Conservation (phyloP, 2,329 filamentous ascomycete species). For the Diaporthe helianthi region DNA sequence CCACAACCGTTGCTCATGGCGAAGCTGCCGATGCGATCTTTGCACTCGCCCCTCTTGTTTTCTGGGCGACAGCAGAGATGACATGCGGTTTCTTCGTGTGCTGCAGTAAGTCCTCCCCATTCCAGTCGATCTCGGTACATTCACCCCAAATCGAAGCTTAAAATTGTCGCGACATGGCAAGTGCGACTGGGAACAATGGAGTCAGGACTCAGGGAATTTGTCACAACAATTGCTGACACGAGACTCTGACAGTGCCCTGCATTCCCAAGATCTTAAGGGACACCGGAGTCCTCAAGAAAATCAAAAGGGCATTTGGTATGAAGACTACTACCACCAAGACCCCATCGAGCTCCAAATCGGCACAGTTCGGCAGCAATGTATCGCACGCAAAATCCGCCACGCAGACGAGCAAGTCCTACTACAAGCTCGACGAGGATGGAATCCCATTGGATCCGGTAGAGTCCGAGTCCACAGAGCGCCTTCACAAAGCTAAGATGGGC, state of each 20-base stretch:
- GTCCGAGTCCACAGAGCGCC: slow-evolving; percentile 12
- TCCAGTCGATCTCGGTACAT: neutral
- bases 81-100: slow-evolving; percentile 51
- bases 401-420: slow-evolving; percentile 25
- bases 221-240: neutral
- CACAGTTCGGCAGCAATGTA: neutral
- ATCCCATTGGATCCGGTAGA: slow-evolving; percentile 7
- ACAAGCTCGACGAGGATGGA: slow-evolving; percentile 31
- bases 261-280: slow-evolving; percentile 36
- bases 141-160: neutral
- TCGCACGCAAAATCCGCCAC: neutral
- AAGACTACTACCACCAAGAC: slow-evolving; percentile 8
- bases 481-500: slow-evolving; percentile 1
- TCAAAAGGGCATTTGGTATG: slow-evolving; percentile 38
- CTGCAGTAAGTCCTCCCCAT: slow-evolving; percentile 9
- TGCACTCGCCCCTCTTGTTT: slow-evolving; percentile 47
- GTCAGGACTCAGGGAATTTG: neutral
- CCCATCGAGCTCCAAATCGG: neutral
- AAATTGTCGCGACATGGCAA: neutral
- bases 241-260: slow-evolving; percentile 16
- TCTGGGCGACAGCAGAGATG: slow-evolving; percentile 54
- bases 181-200: neutral
- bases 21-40: slow-evolving; percentile 45
- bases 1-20: slow-evolving; percentile 43
- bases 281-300: slow-evolving; percentile 33